These are phyloP conservation scores for Pythium biforme DNA, from an alignment of 352 stramenopile species.

Conservation along the genomic window DNA sequence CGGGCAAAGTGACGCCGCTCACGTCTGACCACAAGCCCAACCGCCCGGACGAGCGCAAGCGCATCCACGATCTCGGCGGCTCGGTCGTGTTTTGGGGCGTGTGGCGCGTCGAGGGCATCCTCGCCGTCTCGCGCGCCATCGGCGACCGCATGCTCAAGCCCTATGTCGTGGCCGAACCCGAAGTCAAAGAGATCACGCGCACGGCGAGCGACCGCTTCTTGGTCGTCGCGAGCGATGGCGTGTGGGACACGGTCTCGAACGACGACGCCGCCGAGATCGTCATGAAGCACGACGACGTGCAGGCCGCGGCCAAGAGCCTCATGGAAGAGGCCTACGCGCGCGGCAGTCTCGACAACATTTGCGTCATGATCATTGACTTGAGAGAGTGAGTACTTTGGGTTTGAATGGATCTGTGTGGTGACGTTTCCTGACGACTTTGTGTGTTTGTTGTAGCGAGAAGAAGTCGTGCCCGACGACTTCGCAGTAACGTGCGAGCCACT, in stretches of 20 bases:
- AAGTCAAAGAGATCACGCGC: slow-evolving; percentile 72
- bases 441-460: slow-evolving; percentile 40
- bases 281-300: slow-evolving; percentile 62
- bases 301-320: slow-evolving; percentile 71
- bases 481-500: neutral
- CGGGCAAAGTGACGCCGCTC: slow-evolving; percentile 71
- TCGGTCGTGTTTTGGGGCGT: slow-evolving; percentile 91
- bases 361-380: slow-evolving; percentile 89
- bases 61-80: slow-evolving; percentile 87
- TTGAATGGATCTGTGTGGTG: neutral
- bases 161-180: slow-evolving; percentile 90
- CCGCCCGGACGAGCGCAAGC: slow-evolving; percentile 84
- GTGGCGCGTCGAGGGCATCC: slow-evolving; percentile 92
- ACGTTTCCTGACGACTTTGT: neutral
- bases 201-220: slow-evolving; percentile 77
- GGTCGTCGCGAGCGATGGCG: slow-evolving; percentile 88
- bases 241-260: slow-evolving; percentile 92
- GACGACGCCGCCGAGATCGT: slow-evolving; percentile 78
- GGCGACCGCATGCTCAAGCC: slow-evolving; percentile 91
- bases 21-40: slow-evolving; percentile 92
- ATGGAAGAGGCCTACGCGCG: slow-evolving; percentile 86
- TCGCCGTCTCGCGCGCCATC: slow-evolving; percentile 92
- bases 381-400: slow-evolving; percentile 42
- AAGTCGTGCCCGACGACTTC: slow-evolving; percentile 35
- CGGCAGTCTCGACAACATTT: slow-evolving; percentile 91